Evolutionary conservation across 1,139 yeast genomes (phyloP).

Genomic region (Pichia sp.): DNA sequence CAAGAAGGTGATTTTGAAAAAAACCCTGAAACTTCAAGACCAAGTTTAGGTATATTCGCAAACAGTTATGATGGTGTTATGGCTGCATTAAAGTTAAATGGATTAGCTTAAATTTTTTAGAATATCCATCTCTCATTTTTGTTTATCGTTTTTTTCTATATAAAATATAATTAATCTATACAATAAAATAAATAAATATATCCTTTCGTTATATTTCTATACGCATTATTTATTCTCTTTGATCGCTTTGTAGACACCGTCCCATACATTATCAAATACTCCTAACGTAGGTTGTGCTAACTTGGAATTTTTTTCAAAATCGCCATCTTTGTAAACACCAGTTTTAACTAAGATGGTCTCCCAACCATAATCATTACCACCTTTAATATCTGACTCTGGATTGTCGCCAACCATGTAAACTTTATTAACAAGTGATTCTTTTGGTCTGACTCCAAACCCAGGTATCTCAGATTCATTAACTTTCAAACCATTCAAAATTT

Average conservation of each 20-base stretch:
- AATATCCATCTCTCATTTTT: background rate
- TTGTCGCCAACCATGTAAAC: constrained; percentile 96
- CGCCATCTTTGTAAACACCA: constrained; percentile 78
- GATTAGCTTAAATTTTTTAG: constrained; percentile 13
- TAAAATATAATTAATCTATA: background rate
- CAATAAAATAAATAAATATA: too few relatives aligned
- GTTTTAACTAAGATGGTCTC: constrained; percentile 74
- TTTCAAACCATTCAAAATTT: constrained; percentile 24
- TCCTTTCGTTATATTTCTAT: background rate
- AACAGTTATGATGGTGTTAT: constrained; percentile 42
- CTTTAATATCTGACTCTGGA: constrained; percentile 85
- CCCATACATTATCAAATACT: constrained; percentile 42
- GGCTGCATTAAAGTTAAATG: constrained; percentile 29
- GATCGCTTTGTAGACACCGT: constrained; percentile 37
- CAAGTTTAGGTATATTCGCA: constrained; percentile 44
- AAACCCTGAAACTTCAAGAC: constrained; percentile 32
- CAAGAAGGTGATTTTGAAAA: constrained; percentile 53
- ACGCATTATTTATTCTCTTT: constrained; percentile 21
- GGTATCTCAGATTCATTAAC: constrained; percentile 30
- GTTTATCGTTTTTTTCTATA: background rate
- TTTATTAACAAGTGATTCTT: constrained; percentile 38
- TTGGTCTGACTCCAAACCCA: constrained; percentile 32
- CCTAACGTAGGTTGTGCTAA: constrained; percentile 44
- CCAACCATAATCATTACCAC: constrained; percentile 89
- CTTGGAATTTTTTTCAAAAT: constrained; percentile 32